These are phyloP conservation scores for Kwoniella heveanensis DNA, from an alignment of 768 basidiomycete genomes.

Conservation along the genomic window DNA sequence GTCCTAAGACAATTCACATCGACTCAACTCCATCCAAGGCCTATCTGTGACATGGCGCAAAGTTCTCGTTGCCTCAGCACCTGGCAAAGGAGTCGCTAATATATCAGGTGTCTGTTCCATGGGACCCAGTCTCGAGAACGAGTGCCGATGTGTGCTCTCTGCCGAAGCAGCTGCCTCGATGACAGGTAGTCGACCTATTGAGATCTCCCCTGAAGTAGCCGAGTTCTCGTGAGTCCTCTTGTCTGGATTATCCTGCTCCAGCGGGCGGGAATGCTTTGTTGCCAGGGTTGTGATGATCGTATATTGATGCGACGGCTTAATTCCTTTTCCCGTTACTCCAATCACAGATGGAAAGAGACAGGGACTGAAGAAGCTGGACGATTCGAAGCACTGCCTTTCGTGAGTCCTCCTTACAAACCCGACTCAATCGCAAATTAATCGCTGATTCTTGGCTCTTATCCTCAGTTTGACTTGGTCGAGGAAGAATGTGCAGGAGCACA, in stretches of 20 bases:
- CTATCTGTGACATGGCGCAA: no score
- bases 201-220: constrained; percentile 22
- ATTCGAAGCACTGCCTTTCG: constrained; percentile 27
- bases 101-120: no score
- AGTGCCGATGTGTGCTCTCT: constrained; percentile 21
- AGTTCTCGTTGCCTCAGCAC: no score
- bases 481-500: constrained; percentile 22
- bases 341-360: constrained; percentile 20
- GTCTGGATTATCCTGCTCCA: neutral
- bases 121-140: constrained; percentile 32
- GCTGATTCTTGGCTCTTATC: neutral
- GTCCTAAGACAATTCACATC: no score
- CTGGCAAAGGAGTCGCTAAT: no score
- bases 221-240: constrained; percentile 28
- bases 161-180: constrained; percentile 30
- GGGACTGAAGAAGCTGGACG: constrained; percentile 30
- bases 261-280: no score
- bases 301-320: constrained; percentile 1
- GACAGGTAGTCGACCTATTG: constrained; percentile 18
- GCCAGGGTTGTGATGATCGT: no score
- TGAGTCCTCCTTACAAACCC: constrained; percentile 10
- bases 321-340: no score
- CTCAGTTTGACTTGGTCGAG: constrained; percentile 32
- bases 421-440: no score
- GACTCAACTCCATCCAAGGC: no score